Evolutionary conservation across 345 rosid species (phyloP), one percentile per base, ranked within the genome.

Genomic region (Carallia pectinifolia): DNA sequence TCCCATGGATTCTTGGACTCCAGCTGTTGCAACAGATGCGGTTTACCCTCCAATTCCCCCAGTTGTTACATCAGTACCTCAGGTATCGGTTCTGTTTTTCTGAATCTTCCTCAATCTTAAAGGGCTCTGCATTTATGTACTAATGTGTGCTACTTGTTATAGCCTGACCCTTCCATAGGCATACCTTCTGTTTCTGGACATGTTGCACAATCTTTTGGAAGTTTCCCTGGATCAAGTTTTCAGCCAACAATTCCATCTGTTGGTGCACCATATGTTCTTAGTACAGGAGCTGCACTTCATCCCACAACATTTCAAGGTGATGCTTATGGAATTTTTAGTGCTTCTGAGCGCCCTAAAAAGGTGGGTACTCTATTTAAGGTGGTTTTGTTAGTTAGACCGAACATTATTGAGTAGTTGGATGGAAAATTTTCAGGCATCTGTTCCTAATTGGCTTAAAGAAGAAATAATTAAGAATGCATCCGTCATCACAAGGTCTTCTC

Each of bases 391-490:
- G 38, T 59, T 19, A 58, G 63, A 72, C 53, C 39, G 39, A 63
- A 6, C 33, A 31, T 39, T 67, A 29, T 36, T 64, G 61, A 68
- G 60, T 18, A 7, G 60, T 33, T 1, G 18, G 33, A 12, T 70
- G 56, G 40, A 60, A 59, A 53, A 7, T 77, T 81, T 78, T 71
- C 88, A 96, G 99, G 92, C 85, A 62, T 81, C 89, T 71, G 93
- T 96, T 58, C 99, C 99, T 77, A 88, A 87, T 77, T 96, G 99
- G 99, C 97, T 96, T 61, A 88, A 88, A 80, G 99, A 92, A 74
- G 98, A 96, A 81, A 83, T 96, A 69, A 82, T 88, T 66, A 92
- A 91, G 89, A 90, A 84, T 66, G 94, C 90, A 84, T 84, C 90
- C 40, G 81, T 85, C 65, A 77, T 85, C 74, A 71, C 89, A 53